Evolutionary conservation across 371 early-diverging fungal species (phyloP), one percentile per base, ranked within the genome.

Genomic region (Nosema muscidifuracis): DNA sequence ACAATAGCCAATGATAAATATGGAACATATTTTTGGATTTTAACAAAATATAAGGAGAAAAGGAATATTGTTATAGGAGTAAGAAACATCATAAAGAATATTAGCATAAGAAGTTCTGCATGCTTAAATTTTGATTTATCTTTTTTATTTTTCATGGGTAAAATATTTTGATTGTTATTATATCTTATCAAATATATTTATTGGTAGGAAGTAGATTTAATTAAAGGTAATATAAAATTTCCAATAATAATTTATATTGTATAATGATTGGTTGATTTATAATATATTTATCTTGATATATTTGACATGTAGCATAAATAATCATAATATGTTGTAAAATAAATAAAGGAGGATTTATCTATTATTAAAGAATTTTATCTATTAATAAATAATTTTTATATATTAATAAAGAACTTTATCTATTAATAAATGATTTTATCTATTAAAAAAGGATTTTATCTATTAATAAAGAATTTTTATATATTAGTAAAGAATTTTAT

Each of bases 1-100:
- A 58, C 60, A 58, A 58, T 6, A 16, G 34, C 60, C 9, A 58
- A 58, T 2, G 38, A 31, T 12, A 58, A 33, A 34, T 6, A 58
- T 18, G 16, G 33, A 6, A 20, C 12, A 31, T 6, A 10, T 34
- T 36, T 58, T 4, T 34, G 2, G 9, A 58, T 58, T 2, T 2
- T 22, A 10, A 13, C 18, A 34, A 58, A 34, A 13, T 58, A 53
- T n/a, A 34, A 3, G 3, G 38, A 31, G 1, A 34, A 33, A 18
- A 58, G 3, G 18, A 16, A 34, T 31, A 34, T 16, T 22, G 16
- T 34, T 10, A 58, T 33, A 33, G 36, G 33, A 38, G n/a, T 20
- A 33, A n/a, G 3, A 18, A 34, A 38, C 38, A 31, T 58, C 33
- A 34, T 1, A 34, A 58, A 22, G 4, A 34, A n/a, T 12, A 56